Percentiles rank a stretch among this genome's conserved stretches.
Evolutionary conservation across 176 grass and related monocot genomes (phyloP).

Genomic region (Carex myosuroides): DNA sequence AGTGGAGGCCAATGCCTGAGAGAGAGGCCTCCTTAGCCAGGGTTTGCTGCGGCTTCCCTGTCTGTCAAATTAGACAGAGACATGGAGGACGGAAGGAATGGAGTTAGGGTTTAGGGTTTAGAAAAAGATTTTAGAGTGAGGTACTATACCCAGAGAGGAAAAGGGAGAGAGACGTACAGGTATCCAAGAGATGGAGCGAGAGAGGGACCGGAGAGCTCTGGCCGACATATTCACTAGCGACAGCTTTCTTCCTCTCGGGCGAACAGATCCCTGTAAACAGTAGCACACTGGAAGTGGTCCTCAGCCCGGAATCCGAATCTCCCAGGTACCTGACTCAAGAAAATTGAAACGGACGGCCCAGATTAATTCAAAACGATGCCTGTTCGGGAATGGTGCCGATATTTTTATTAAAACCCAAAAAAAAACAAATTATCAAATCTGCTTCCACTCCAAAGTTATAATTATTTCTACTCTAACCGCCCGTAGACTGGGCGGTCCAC

Average conservation of each 20-base stretch:
- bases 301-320: too few relatives aligned
- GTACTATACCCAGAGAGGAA: background rate
- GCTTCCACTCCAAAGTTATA: too few relatives aligned
- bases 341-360: too few relatives aligned
- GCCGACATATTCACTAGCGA: conserved; percentile 70
- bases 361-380: too few relatives aligned
- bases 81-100: background rate
- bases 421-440: too few relatives aligned
- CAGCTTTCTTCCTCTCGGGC: background rate
- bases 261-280: too few relatives aligned
- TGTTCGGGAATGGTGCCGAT: too few relatives aligned
- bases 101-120: background rate
- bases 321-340: too few relatives aligned
- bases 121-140: background rate
- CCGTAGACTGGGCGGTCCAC: too few relatives aligned
- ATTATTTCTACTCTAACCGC: too few relatives aligned
- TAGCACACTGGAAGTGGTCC: too few relatives aligned
- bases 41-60: conserved; percentile 57
- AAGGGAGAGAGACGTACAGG: background rate
- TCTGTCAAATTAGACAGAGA: conserved; percentile 22
- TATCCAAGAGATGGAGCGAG: background rate
- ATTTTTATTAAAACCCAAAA: too few relatives aligned
- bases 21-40: conserved; percentile 39
- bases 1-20: conserved; percentile 72
- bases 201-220: background rate